phyloP scores from a whole-genome alignment of 495 filamentous ascomycete genomes.

The Daldinia decipiens region DNA sequence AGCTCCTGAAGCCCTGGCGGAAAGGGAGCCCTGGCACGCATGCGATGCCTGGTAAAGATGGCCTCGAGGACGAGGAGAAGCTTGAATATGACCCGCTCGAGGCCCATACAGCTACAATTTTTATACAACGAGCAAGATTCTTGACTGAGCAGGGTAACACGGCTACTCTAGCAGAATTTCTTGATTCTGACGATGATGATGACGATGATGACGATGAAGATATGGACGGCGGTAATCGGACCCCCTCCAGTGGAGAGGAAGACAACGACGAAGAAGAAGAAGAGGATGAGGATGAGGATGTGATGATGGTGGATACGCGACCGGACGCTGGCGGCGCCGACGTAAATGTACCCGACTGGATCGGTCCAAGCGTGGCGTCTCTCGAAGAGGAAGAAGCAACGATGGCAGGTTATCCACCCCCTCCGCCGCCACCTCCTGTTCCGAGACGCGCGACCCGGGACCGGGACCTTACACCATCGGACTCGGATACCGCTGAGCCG shows the following conservation, averaged over 20 bases:
- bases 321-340: constrained; percentile 68
- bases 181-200: constrained; percentile 60
- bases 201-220: constrained; percentile 57
- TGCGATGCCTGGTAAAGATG: constrained; percentile 81
- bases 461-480: constrained; percentile 66
- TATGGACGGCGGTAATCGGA: constrained; percentile 46
- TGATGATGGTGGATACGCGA: constrained; percentile 58
- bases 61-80: constrained; percentile 87
- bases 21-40: constrained; percentile 87
- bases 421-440: constrained; percentile 66
- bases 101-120: constrained; percentile 32
- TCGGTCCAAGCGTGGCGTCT: constrained; percentile 41
- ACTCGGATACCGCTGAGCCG: constrained; percentile 68
- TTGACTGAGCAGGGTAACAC: constrained; percentile 43
- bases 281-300: constrained; percentile 59
- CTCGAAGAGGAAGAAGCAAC: constrained; percentile 75
- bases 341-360: constrained; percentile 62
- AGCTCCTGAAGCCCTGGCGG: constrained; percentile 86
- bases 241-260: constrained; percentile 53
- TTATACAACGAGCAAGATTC: constrained; percentile 42
- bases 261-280: constrained; percentile 56
- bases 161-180: constrained; percentile 30
- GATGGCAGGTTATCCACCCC: constrained; percentile 71
- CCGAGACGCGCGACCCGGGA: constrained; percentile 55
- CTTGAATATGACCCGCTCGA: constrained; percentile 46